Percentiles rank a stretch among this genome's conserved stretches.
These are phyloP conservation scores for Phyllosticta paracitricarpa DNA, from an alignment of 2,329 filamentous ascomycete species.

Conservation along the genomic window DNA sequence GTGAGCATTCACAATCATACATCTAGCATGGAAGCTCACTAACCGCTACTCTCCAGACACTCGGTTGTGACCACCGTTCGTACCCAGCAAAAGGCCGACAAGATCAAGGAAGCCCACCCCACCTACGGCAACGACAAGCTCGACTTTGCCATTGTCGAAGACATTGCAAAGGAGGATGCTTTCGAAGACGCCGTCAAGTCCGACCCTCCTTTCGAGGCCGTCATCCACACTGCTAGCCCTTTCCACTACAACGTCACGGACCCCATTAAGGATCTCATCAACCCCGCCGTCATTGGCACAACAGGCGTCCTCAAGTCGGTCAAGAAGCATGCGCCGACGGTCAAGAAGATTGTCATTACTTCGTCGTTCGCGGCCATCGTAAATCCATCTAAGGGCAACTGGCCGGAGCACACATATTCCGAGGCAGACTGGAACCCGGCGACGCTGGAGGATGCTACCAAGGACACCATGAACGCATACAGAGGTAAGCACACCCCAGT, in stretches of 20 bases:
- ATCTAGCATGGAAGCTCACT: background rate
- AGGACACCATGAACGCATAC: slow-evolving; percentile 36
- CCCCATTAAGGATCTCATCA: slow-evolving; percentile 53
- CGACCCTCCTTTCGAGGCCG: slow-evolving; percentile 57
- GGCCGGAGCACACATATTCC: slow-evolving; percentile 41
- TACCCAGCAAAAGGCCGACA: slow-evolving; percentile 51
- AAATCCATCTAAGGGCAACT: slow-evolving; percentile 43
- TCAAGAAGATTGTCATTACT: slow-evolving; percentile 64
- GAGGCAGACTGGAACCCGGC: slow-evolving; percentile 50
- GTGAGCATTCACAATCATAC: slow-evolving; percentile 18
- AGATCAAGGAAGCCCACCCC: slow-evolving; percentile 47
- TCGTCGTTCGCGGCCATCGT: slow-evolving; percentile 60
- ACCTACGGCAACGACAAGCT: slow-evolving; percentile 45
- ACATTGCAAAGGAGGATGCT: slow-evolving; percentile 59
- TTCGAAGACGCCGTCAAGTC: slow-evolving; percentile 54
- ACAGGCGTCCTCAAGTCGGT: slow-evolving; percentile 53
- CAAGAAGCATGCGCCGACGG: slow-evolving; percentile 50
- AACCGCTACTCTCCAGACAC: slow-evolving; percentile 31
- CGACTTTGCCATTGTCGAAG: slow-evolving; percentile 57
- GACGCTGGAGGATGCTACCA: slow-evolving; percentile 39
- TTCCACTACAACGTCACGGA: slow-evolving; percentile 66
- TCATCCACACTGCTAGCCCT: slow-evolving; percentile 44
- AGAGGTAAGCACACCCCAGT: slow-evolving; percentile 18
- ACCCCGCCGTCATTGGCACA: slow-evolving; percentile 54
- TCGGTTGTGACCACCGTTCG: slow-evolving; percentile 55